phyloP scores from a whole-genome alignment of 306 rosid species.

The Abrus precatorius region DNA sequence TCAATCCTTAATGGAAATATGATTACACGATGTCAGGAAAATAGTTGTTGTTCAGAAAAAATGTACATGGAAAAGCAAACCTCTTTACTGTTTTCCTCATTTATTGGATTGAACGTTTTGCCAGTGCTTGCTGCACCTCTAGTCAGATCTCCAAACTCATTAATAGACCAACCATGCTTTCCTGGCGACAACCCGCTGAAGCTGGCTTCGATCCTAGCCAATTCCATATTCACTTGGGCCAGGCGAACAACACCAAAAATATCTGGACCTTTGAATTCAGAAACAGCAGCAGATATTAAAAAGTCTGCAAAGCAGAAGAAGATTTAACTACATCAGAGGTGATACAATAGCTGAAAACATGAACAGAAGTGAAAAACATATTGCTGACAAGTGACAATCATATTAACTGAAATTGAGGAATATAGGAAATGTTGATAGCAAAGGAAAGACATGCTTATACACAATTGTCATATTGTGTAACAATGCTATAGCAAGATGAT shows the following conservation, averaged over 20 bases:
- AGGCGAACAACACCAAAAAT: conserved; percentile 89
- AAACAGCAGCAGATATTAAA: conserved; percentile 85
- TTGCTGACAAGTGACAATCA: conserved; percentile 16
- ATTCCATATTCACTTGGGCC: conserved; percentile 91
- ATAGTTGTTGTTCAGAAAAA: conserved; percentile 23
- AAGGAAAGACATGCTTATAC: background rate
- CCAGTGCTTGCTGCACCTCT: conserved; percentile 94
- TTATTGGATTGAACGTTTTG: conserved; percentile 63
- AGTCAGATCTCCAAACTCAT: conserved; percentile 90
- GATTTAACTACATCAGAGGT: conserved; percentile 16
- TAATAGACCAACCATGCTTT: conserved; percentile 93
- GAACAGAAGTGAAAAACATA: conserved; percentile 16
- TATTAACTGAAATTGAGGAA: background rate
- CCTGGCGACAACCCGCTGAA: conserved; percentile 89
- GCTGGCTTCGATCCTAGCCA: conserved; percentile 90
- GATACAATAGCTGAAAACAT: conserved; percentile 23
- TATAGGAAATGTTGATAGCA: too few relatives aligned
- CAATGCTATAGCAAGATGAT: conserved; percentile 6
- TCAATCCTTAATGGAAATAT: conserved; percentile 1
- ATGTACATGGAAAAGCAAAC: conserved; percentile 54
- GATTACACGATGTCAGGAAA: background rate
- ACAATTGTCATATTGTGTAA: background rate
- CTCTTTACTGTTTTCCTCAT: conserved; percentile 55
- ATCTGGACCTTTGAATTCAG: conserved; percentile 93
- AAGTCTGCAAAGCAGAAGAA: conserved; percentile 70